These are phyloP conservation scores for Mortierella alpina DNA, from an alignment of 192 early-diverging fungal genomes.

Conservation along the genomic window DNA sequence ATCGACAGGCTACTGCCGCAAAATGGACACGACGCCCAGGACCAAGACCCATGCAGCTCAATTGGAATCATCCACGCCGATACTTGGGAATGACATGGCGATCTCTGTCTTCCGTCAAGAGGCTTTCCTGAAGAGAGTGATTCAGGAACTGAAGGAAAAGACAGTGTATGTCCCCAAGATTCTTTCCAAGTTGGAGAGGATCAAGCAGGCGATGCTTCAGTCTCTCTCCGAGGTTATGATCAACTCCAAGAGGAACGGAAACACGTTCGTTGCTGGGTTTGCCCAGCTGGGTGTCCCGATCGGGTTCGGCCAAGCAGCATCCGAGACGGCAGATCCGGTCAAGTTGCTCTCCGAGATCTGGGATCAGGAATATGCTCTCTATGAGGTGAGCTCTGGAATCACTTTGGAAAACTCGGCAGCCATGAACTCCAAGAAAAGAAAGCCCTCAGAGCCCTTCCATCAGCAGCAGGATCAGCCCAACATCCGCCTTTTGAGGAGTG, in stretches of 20 bases:
- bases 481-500: slow-evolving; percentile 30
- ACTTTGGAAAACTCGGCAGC: not conserved
- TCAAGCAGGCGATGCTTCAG: slow-evolving; percentile 40
- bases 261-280: slow-evolving; percentile 36
- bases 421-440: slow-evolving; percentile 28
- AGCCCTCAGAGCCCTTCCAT: slow-evolving; percentile 49
- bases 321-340: slow-evolving; percentile 36
- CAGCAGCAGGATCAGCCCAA: slow-evolving; percentile 48
- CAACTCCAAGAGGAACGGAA: slow-evolving; percentile 41
- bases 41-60: slow-evolving; percentile 10
- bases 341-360: slow-evolving; percentile 32
- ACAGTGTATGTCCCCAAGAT: slow-evolving; percentile 46
- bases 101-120: slow-evolving; percentile 79
- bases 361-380: slow-evolving; percentile 38
- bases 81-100: slow-evolving; percentile 64
- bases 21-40: slow-evolving; percentile 3
- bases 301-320: slow-evolving; percentile 27
- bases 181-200: slow-evolving; percentile 26
- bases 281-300: slow-evolving; percentile 41
- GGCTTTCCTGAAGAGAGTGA: slow-evolving; percentile 64
- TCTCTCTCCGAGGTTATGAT: slow-evolving; percentile 41
- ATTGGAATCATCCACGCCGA: slow-evolving; percentile 35
- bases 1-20: slow-evolving; percentile 45
- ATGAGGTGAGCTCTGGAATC: slow-evolving; percentile 25
- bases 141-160: slow-evolving; percentile 58